Evolutionary conservation across 768 basidiomycete genomes (phyloP).

Genomic region (Neoboletus magnificus): DNA sequence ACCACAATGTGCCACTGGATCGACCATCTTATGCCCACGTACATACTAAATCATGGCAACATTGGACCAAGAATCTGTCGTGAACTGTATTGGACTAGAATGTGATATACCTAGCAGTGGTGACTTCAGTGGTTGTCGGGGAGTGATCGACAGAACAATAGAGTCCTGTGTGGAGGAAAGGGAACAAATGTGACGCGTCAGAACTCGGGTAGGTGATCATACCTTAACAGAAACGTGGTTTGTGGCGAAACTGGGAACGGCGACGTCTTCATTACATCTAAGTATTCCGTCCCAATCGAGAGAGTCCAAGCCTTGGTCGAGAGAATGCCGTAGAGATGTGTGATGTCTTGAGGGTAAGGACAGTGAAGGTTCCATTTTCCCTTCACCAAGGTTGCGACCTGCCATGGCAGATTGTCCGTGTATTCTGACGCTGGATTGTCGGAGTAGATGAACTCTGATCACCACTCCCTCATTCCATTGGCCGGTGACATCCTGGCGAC

Average conservation of each 20-base stretch:
- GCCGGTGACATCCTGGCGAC: neutral
- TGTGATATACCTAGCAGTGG: slow-evolving; percentile 39
- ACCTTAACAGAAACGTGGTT: slow-evolving; percentile 51
- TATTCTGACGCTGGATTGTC: slow-evolving; percentile 43
- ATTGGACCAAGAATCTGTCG: slow-evolving; percentile 53
- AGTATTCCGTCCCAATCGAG: slow-evolving; percentile 65
- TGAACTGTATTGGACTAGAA: slow-evolving; percentile 52
- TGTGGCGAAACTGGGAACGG: slow-evolving; percentile 45
- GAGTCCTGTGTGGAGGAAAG: slow-evolving; percentile 46
- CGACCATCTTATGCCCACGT: neutral
- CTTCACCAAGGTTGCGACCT: slow-evolving; percentile 43
- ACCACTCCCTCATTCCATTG: slow-evolving; percentile 13
- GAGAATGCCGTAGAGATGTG: slow-evolving; percentile 3
- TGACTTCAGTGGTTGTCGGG: slow-evolving; percentile 37
- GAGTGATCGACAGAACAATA: slow-evolving; percentile 47
- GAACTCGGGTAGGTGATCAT: slow-evolving; percentile 6
- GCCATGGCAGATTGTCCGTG: slow-evolving; percentile 11
- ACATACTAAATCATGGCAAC: neutral
- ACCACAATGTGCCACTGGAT: neutral
- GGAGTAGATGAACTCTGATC: slow-evolving; percentile 51
- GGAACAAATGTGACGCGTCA: neutral
- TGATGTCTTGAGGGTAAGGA: slow-evolving; percentile 25
- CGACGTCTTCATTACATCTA: slow-evolving; percentile 35
- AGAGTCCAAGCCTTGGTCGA: slow-evolving; percentile 34
- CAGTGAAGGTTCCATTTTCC: slow-evolving; percentile 44